Conservation (phyloP, 2,329 filamentous ascomycete species). For the Alternaria rosae region DNA sequence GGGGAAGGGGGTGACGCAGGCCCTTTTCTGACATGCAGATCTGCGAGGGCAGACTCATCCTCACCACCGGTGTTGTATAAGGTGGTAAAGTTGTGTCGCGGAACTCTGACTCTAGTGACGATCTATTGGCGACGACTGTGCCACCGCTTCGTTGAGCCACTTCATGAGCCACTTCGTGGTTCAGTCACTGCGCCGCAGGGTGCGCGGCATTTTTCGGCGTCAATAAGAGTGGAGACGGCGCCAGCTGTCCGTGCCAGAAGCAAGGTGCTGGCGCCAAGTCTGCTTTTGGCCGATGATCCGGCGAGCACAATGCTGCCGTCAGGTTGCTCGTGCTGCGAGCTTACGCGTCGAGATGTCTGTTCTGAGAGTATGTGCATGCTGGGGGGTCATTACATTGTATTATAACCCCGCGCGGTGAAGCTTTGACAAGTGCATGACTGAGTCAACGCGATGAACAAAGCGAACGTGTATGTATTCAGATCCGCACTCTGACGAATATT, state of each 20-base stretch:
- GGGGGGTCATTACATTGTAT: neutral
- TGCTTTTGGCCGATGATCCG: neutral
- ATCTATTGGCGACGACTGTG: slow-evolving; percentile 16
- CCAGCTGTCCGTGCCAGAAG: too few relatives aligned
- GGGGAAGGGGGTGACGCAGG: slow-evolving; percentile 14
- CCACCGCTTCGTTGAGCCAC: slow-evolving; percentile 15
- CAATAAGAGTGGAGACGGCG: neutral
- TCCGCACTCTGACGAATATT: neutral
- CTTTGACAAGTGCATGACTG: neutral
- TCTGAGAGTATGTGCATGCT: neutral
- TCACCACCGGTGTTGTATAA: neutral
- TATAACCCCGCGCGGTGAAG: neutral
- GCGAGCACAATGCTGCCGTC: neutral
- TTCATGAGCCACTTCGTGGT: slow-evolving; percentile 16
- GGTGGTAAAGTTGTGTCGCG: neutral
- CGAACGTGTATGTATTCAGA: neutral
- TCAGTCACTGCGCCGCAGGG: slow-evolving; percentile 19
- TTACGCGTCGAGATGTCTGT: neutral
- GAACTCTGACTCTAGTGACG: neutral
- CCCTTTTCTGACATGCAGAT: slow-evolving; percentile 12
- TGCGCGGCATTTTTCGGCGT: slow-evolving; percentile 5
- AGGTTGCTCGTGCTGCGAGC: neutral
- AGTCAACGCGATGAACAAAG: neutral
- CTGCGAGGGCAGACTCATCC: neutral
- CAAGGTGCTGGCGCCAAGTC: neutral